Conservation (phyloP, 1,284 basidiomycete genomes). For the Tremellales sp. region DNA sequence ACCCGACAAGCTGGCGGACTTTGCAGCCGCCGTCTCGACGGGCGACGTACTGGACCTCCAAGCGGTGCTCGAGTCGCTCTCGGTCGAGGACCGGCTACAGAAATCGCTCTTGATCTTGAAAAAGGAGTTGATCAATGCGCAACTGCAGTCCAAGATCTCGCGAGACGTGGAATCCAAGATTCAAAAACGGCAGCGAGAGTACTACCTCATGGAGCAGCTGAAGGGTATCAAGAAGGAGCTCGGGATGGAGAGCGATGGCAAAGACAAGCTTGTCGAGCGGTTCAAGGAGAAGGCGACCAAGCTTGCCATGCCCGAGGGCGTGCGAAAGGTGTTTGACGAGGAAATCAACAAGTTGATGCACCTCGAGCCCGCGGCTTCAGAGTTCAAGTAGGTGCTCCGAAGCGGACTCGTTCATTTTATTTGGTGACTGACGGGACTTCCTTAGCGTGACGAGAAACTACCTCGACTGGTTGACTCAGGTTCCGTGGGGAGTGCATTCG, state of each 20-base stretch:
- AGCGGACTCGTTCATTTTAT: background rate
- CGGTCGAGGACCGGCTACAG: constrained; percentile 82
- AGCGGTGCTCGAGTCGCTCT: constrained; percentile 83
- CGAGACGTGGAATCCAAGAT: constrained; percentile 96
- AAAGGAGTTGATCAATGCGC: constrained; percentile 97
- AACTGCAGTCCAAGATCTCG: constrained; percentile 90
- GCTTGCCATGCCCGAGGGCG: constrained; percentile 89
- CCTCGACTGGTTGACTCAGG: constrained; percentile 91
- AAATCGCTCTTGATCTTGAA: constrained; percentile 91
- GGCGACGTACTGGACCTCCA: constrained; percentile 90
- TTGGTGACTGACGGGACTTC: constrained; percentile 3
- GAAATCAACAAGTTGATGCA: constrained; percentile 88
- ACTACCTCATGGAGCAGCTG: constrained; percentile 97
- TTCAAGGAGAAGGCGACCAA: constrained; percentile 84
- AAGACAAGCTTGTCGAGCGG: constrained; percentile 95
- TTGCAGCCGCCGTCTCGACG: constrained; percentile 91
- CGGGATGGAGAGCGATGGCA: constrained; percentile 87
- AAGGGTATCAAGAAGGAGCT: constrained; percentile 99
- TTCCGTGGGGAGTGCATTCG: constrained; percentile 96
- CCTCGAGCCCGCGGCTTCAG: constrained; percentile 87
- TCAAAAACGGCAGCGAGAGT: constrained; percentile 93
- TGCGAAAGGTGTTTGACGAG: constrained; percentile 94
- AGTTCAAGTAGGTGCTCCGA: constrained; percentile 60
- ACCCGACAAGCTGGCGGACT: constrained; percentile 96
- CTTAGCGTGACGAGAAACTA: constrained; percentile 88